Evolutionary conservation across 768 basidiomycete species (phyloP).

Genomic region (Butyriboletus loyo): DNA sequence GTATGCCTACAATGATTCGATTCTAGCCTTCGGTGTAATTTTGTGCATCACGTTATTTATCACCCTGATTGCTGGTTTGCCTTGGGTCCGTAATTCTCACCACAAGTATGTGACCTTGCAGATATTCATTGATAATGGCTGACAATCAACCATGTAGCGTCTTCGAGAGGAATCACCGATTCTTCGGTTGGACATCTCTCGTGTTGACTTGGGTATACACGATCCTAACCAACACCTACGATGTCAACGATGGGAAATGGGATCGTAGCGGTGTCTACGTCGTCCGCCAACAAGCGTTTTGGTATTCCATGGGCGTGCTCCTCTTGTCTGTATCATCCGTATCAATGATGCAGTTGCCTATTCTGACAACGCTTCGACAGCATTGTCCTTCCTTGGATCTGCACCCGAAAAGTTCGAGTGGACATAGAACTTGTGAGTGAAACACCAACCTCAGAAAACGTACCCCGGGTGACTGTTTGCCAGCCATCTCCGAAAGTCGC

Average conservation of each 20-base stretch:
- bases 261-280: conserved; percentile 51
- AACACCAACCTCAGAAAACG: not conserved
- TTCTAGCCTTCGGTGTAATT: conserved; percentile 60
- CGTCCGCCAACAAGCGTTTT: conserved; percentile 70
- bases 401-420: conserved; percentile 67
- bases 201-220: conserved; percentile 62
- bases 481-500: conserved; percentile 80
- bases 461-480: conserved; percentile 1
- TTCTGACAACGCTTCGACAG: conserved; percentile 33
- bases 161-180: conserved; percentile 78
- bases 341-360: not conserved
- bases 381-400: conserved; percentile 72
- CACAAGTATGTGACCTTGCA: conserved; percentile 57
- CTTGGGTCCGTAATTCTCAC: conserved; percentile 77
- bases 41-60: conserved; percentile 56
- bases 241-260: conserved; percentile 54
- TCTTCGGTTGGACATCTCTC: conserved; percentile 71
- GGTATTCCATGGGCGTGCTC: conserved; percentile 74
- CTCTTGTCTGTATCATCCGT: conserved; percentile 49
- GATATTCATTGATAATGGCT: not conserved
- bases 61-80: conserved; percentile 64
- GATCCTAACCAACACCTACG: conserved; percentile 62
- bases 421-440: conserved; percentile 69
- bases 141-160: conserved; percentile 40
- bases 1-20: conserved; percentile 48